Base-by-base conservation (phyloP, 345 rosid species). In the Bruguiera gymnorhiza region DNA sequence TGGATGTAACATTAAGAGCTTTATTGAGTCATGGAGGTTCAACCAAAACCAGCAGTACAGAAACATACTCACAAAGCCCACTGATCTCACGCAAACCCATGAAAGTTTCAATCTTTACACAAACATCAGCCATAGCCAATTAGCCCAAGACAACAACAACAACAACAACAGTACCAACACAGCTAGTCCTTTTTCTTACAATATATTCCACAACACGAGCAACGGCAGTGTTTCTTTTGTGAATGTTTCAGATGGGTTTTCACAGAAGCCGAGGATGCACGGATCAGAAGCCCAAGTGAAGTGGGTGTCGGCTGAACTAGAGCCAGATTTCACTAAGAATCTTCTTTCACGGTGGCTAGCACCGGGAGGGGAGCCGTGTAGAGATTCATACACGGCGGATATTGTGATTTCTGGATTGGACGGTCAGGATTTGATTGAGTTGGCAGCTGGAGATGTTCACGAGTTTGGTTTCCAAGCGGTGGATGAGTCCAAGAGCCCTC, bases 361-460 rank as follows among this genome's bases (percentile, higher is more conserved):
- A 46, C 89, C 89, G 0, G 94, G 92, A 32, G 96, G 90, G 8
- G 78, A 72, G 73, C 80, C 85, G 6, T 95, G 99, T 65, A 83
- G 73, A 56, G 94, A 85, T 19, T 86, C 89, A 0, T 68, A 58
- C 1, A 83, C 97, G 5, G 89, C 72, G 43, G 89, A 80, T 51
- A 86, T 92, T 64, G 68, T 79, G 27, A 76, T 92, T 77, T 81
- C 83, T 8, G 88, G 69, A 7, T 34, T 92, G 56, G 98, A 95
- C 54, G 92, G 86, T 19, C 36, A 24, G 63, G 83, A 80, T 73
- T 55, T 27, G 59, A 53, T 85, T 24, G 90, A 85, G 74, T 31
- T 95, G 77, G 60, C 89, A 13, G 83, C 91, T 19, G 97, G 96
- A 0, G 85, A 83, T 69, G 71, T 81, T 69, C 91, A 92, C 19